Evolutionary conservation across 495 filamentous ascomycete species (phyloP).

Genomic region (Lasiosphaeria hispida): DNA sequence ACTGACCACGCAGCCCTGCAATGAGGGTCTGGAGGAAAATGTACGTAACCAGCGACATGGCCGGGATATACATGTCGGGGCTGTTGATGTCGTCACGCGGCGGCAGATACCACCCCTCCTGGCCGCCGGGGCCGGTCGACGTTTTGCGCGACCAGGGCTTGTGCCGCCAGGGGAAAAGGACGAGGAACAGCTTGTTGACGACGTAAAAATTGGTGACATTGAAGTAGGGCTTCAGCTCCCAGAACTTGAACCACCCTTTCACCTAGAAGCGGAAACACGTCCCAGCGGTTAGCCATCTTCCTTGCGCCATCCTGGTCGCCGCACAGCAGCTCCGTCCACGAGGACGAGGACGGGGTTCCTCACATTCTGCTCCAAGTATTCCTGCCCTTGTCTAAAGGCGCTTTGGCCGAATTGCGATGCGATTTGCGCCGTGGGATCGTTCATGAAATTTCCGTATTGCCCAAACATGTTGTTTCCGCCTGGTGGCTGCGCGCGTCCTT

Average conservation of each 20-base stretch:
- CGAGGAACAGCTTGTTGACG: constrained; percentile 77
- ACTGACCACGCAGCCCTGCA: constrained; percentile 86
- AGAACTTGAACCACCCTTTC: constrained; percentile 88
- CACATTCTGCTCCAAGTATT: constrained; percentile 93
- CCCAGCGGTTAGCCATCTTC: too few relatives aligned
- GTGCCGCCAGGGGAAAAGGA: constrained; percentile 96
- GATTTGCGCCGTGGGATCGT: constrained; percentile 94
- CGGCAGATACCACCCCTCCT: constrained; percentile 84
- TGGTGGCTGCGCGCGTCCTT: constrained; percentile 44
- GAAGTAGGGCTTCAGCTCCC: constrained; percentile 95
- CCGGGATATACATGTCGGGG: constrained; percentile 98
- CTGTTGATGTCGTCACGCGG: constrained; percentile 97
- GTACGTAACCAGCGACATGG: constrained; percentile 94
- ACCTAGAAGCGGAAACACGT: constrained; percentile 50
- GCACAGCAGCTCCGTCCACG: too few relatives aligned
- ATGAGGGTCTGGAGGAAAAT: constrained; percentile 87
- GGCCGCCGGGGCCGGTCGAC: constrained; percentile 60
- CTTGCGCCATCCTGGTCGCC: neutral
- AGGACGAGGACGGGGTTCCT: constrained; percentile 3
- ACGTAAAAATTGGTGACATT: constrained; percentile 93
- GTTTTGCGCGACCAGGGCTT: constrained; percentile 87
- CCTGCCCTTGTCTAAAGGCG: constrained; percentile 82
- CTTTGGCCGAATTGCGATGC: constrained; percentile 91
- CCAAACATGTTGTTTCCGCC: constrained; percentile 58
- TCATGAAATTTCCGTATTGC: constrained; percentile 83